Conservation (phyloP, 257 asterid species). For the Verbascum thapsus region DNA sequence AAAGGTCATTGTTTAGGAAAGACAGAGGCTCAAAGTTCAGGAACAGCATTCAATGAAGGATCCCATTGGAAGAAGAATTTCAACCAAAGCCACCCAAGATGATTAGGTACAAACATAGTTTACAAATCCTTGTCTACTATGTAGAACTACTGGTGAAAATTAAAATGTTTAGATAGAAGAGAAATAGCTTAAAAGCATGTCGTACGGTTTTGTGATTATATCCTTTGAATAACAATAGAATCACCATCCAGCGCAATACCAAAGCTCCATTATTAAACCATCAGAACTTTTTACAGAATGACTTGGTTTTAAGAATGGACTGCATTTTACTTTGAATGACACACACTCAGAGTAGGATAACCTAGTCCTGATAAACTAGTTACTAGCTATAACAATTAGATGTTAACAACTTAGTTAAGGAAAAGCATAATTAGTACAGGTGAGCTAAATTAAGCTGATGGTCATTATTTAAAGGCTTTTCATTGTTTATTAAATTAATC, state of each 20-base stretch:
- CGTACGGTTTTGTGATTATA: background rate
- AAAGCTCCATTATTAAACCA: background rate
- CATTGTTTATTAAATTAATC: no score
- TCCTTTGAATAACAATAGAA: background rate
- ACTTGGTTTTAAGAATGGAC: no score
- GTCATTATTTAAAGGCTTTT: no score
- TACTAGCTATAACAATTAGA: no score
- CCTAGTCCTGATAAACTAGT: no score
- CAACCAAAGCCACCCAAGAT: conserved; percentile 17
- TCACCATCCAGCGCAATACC: background rate
- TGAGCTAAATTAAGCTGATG: no score
- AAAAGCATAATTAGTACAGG: no score
- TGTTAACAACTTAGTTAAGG: no score
- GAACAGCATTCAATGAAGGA: background rate
- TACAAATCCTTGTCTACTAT: background rate
- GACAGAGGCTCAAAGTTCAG: conserved; percentile 2
- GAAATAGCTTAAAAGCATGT: conserved; percentile 12
- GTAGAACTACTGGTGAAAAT: background rate
- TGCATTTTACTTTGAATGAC: no score
- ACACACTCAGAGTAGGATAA: no score
- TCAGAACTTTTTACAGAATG: no score
- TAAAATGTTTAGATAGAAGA: background rate
- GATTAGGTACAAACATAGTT: background rate
- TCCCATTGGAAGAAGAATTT: conserved; percentile 6
- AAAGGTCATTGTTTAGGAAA: conserved; percentile 1